Conservation (phyloP, 176 grass and related monocot species). For the Avena atlantica region DNA sequence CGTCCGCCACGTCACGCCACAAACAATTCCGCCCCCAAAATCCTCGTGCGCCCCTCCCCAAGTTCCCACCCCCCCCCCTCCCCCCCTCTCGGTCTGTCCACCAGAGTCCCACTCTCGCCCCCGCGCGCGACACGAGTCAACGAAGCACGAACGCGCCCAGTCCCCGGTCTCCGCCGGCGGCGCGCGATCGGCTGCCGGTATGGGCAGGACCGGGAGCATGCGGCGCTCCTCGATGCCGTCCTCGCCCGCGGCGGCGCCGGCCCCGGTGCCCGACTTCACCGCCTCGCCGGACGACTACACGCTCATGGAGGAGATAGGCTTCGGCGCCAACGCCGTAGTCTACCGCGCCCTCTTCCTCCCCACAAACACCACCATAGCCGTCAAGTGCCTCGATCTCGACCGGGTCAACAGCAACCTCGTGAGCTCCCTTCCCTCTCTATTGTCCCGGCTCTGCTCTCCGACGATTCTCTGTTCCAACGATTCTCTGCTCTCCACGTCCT, state of each 20-base stretch:
- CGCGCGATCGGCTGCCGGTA: neutral
- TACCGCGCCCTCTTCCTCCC: slow-evolving; percentile 85
- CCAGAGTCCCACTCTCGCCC: neutral
- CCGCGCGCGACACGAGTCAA: slow-evolving; percentile 24
- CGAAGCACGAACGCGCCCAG: neutral
- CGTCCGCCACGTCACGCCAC: slow-evolving; percentile 52
- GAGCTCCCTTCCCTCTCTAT: slow-evolving; percentile 24
- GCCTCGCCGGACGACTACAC: slow-evolving; percentile 58
- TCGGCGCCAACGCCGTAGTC: slow-evolving; percentile 92
- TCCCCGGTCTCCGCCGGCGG: slow-evolving; percentile 20
- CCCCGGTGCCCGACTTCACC: slow-evolving; percentile 52
- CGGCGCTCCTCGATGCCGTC: slow-evolving; percentile 5
- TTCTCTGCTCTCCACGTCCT: neutral
- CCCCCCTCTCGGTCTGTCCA: neutral
- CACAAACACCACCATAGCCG: slow-evolving; percentile 64
- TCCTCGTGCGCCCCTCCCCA: neutral
- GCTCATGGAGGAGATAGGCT: slow-evolving; percentile 84
- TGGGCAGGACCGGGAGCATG: slow-evolving; percentile 43
- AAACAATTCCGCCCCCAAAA: slow-evolving; percentile 24
- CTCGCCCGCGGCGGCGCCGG: neutral
- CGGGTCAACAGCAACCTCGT: slow-evolving; percentile 95
- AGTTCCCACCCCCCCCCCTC: neutral
- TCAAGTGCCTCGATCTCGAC: slow-evolving; percentile 97
- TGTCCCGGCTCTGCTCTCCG: neutral
- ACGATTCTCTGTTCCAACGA: neutral